A percentile compares a stretch with the other conserved stretches of the same genome.
Conservation (phyloP, 495 filamentous ascomycete species). For the Venustampulla echinocandica region DNA sequence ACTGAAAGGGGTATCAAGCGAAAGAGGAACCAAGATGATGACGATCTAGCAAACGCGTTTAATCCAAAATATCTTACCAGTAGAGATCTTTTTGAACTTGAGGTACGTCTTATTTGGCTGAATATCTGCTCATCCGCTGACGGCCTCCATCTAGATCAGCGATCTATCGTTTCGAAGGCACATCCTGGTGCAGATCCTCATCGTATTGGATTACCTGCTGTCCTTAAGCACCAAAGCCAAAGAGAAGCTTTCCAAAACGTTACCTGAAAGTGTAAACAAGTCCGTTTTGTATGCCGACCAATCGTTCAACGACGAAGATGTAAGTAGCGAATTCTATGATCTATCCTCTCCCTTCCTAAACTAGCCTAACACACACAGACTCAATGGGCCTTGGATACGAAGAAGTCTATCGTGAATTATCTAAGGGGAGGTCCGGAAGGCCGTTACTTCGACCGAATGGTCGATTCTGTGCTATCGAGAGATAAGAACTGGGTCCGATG, state of each 20-base stretch:
- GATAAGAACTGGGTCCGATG: constrained; percentile 98
- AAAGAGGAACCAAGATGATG: constrained; percentile 55
- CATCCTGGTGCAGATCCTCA: constrained; percentile 87
- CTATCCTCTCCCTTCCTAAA: neutral
- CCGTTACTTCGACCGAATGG: constrained; percentile 88
- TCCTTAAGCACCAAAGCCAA: constrained; percentile 79
- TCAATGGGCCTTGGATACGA: constrained; percentile 71
- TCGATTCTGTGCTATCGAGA: constrained; percentile 86
- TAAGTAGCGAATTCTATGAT: constrained; percentile 35
- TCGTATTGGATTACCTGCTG: constrained; percentile 85
- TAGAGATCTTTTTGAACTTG: constrained; percentile 87
- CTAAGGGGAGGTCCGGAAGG: constrained; percentile 71
- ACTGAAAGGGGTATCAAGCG: constrained; percentile 57
- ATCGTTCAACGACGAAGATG: constrained; percentile 70
- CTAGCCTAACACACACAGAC: constrained; percentile 27
- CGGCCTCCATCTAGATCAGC: constrained; percentile 50
- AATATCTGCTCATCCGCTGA: neutral
- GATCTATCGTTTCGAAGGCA: constrained; percentile 90
- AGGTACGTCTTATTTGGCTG: constrained; percentile 44
- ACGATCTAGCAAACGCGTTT: constrained; percentile 62
- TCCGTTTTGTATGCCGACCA: constrained; percentile 75
- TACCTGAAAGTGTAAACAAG: constrained; percentile 51
- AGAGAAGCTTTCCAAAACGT: constrained; percentile 57
- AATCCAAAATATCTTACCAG: constrained; percentile 97
- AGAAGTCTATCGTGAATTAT: constrained; percentile 65